These are phyloP conservation scores for Aspergillaceae sp. DNA, from an alignment of 2,329 filamentous ascomycete genomes.

Conservation along the genomic window DNA sequence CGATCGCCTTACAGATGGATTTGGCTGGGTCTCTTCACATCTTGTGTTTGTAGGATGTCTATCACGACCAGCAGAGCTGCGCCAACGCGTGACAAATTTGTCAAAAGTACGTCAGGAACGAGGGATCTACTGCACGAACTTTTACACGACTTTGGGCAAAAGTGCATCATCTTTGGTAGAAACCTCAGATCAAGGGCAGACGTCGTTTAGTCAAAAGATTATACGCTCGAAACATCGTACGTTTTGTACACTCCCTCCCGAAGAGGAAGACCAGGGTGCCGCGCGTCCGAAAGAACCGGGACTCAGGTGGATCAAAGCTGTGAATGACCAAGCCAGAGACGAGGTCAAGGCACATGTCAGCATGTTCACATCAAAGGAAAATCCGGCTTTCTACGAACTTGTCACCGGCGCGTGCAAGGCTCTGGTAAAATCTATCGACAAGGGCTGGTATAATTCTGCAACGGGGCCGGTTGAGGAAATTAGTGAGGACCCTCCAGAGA, in stretches of 20 bases:
- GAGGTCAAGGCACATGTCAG: conserved; percentile 69
- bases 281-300: conserved; percentile 20
- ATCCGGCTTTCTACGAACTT: conserved; percentile 37
- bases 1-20: conserved; percentile 67
- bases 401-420: conserved; percentile 30
- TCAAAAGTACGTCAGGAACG: conserved; percentile 56
- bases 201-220: conserved; percentile 28
- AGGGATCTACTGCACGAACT: conserved; percentile 68
- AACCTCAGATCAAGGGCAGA: conserved; percentile 13
- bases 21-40: conserved; percentile 78
- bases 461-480: conserved; percentile 13
- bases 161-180: conserved; percentile 42
- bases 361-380: conserved; percentile 40
- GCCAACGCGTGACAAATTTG: conserved; percentile 61
- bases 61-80: conserved; percentile 72
- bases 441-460: conserved; percentile 30
- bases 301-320: conserved; percentile 57
- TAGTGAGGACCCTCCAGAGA: conserved; percentile 4
- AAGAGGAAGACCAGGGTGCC: conserved; percentile 27
- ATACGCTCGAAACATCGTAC: conserved; percentile 57
- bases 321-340: conserved; percentile 71
- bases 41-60: conserved; percentile 90
- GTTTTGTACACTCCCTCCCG: conserved; percentile 74
- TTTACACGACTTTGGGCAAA: conserved; percentile 76
- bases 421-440: conserved; percentile 33